A percentile compares a stretch with the other conserved stretches of the same genome.
Evolutionary conservation across 768 basidiomycete species (phyloP).

Genomic region (Rubroboletus pulcherrimus): DNA sequence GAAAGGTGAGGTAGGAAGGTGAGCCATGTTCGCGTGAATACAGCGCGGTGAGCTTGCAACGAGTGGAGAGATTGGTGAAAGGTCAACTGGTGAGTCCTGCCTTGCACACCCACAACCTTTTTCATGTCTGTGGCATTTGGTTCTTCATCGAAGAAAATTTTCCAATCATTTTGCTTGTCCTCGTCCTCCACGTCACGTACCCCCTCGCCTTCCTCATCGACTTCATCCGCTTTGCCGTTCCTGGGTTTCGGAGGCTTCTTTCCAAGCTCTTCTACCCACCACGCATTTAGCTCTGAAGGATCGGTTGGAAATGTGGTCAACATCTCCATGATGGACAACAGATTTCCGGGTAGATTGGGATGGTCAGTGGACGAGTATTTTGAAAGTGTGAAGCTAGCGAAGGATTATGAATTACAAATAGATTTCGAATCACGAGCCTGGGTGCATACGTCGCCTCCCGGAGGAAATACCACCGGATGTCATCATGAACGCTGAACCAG

Average conservation of each 20-base stretch:
- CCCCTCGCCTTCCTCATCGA: conserved; percentile 32
- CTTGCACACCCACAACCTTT: conserved; percentile 34
- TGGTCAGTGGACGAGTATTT: conserved; percentile 27
- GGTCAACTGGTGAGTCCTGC: conserved; percentile 60
- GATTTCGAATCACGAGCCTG: not conserved
- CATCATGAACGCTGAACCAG: conserved; percentile 77
- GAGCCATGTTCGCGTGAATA: conserved; percentile 82
- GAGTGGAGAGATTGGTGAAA: conserved; percentile 77
- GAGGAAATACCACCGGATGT: conserved; percentile 87
- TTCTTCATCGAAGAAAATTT: conserved; percentile 78
- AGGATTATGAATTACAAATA: not conserved
- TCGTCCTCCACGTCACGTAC: conserved; percentile 32
- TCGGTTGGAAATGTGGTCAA: conserved; percentile 74
- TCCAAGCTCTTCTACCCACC: conserved; percentile 75
- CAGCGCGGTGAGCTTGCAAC: conserved; percentile 70
- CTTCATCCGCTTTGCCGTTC: conserved; percentile 39
- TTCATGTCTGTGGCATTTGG: conserved; percentile 35
- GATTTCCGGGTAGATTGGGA: conserved; percentile 44
- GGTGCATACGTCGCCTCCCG: conserved; percentile 63
- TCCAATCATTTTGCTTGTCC: conserved; percentile 63
- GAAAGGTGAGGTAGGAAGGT: conserved; percentile 61
- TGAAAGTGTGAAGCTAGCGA: conserved; percentile 24
- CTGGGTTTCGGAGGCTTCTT: conserved; percentile 52
- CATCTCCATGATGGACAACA: conserved; percentile 63
- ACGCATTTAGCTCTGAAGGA: conserved; percentile 61